A percentile compares a stretch with the other conserved stretches of the same genome.
Conservation (phyloP, 345 rosid species). For the Alliaria petiolata region DNA sequence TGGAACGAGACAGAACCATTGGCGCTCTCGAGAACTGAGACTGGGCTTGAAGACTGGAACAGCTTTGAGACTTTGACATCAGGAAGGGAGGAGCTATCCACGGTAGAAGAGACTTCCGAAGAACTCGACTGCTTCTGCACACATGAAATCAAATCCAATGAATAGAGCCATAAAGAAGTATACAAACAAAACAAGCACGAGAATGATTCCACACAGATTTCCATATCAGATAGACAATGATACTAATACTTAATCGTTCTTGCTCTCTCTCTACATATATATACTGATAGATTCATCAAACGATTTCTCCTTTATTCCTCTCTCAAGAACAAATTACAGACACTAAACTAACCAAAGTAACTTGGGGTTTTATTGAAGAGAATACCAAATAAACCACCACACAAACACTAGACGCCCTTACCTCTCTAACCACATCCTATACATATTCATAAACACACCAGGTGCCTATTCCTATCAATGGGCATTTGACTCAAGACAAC, state of each 20-base stretch:
- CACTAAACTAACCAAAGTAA: not conserved
- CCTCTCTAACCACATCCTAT: not conserved
- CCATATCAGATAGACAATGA: not conserved
- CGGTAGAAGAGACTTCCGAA: constrained; percentile 38
- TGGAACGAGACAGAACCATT: constrained; percentile 49
- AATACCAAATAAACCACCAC: not conserved
- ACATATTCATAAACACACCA: not conserved
- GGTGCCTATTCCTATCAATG: not conserved
- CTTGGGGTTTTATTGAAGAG: not conserved
- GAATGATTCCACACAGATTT: not conserved
- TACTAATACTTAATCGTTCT: not conserved
- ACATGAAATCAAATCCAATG: constrained; percentile 27
- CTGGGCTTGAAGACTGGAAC: constrained; percentile 61
- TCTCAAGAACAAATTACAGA: not conserved
- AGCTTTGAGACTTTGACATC: constrained; percentile 41
- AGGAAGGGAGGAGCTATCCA: constrained; percentile 28
- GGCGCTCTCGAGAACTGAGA: constrained; percentile 73
- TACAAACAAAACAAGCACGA: not conserved
- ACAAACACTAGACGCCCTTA: not conserved
- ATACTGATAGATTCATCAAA: not conserved
- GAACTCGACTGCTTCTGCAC: constrained; percentile 34
- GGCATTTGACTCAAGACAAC: not conserved
- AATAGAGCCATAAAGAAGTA: not conserved
- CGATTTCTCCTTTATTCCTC: not conserved
- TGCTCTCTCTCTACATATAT: not conserved